Conservation (phyloP, 805 yeast genomes). For the Kurtzmaniella fragi region DNA sequence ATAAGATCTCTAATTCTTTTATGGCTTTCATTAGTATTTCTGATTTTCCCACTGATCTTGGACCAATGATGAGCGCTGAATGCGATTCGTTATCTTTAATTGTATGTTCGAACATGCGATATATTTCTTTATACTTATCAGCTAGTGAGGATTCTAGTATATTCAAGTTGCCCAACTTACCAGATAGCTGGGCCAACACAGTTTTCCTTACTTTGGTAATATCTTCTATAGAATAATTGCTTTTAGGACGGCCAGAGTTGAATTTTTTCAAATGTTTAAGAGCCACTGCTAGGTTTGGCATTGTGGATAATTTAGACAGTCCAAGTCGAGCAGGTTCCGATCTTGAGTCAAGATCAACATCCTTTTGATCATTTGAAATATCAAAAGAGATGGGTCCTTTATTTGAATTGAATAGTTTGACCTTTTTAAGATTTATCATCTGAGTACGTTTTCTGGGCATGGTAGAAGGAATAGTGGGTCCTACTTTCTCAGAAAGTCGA, state of each 20-base stretch:
- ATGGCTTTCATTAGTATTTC: conserved; percentile 57
- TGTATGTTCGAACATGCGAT: conserved; percentile 56
- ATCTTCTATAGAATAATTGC: conserved; percentile 8
- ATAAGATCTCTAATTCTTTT: conserved; percentile 32
- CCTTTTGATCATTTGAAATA: conserved; percentile 2
- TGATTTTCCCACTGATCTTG: conserved; percentile 74
- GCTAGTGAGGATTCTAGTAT: conserved; percentile 13
- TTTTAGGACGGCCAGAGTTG: not conserved
- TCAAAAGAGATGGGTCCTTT: not conserved
- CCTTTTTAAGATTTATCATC: conserved; percentile 1
- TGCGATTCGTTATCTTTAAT: conserved; percentile 69
- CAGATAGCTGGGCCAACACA: conserved; percentile 17
- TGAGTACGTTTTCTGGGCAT: not conserved
- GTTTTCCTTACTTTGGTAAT: conserved; percentile 9
- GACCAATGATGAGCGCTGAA: conserved; percentile 76
- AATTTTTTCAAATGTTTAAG: not conserved
- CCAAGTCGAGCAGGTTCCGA: not conserved
- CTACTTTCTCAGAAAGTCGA: too few relatives aligned
- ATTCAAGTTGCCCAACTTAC: conserved; percentile 12
- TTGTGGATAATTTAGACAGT: not conserved
- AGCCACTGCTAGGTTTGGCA: not conserved
- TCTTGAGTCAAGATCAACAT: not conserved
- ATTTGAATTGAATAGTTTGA: conserved; percentile 1
- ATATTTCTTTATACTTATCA: conserved; percentile 45
- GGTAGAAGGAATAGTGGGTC: too few relatives aligned